Percentiles rank a stretch among this genome's conserved stretches.
phyloP scores from a whole-genome alignment of 2,329 filamentous ascomycete species.

The Trichoderma polysporum region DNA sequence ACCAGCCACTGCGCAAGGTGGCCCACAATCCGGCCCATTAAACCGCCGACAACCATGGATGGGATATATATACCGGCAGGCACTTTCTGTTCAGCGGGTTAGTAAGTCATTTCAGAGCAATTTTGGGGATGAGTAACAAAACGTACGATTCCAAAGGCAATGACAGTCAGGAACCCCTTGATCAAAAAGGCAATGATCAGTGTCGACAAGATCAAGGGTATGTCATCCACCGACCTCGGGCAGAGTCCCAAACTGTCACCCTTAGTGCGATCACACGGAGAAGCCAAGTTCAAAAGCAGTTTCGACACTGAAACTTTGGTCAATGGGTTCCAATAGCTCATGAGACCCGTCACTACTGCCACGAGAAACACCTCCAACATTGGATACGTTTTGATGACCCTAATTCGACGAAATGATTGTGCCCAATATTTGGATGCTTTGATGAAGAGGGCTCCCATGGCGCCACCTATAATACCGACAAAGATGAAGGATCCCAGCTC shows the following conservation, averaged over 20 bases:
- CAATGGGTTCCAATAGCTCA: constrained; percentile 91
- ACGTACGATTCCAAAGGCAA: constrained; percentile 84
- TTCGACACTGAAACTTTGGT: constrained; percentile 89
- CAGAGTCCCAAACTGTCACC: constrained; percentile 74
- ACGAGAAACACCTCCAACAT: constrained; percentile 87
- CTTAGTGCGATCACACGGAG: constrained; percentile 74
- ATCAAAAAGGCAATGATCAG: constrained; percentile 79
- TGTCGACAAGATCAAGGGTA: constrained; percentile 71
- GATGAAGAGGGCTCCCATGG: constrained; percentile 88
- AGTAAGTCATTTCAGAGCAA: not conserved
- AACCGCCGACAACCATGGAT: constrained; percentile 95
- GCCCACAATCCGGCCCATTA: constrained; percentile 85
- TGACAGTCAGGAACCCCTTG: constrained; percentile 82
- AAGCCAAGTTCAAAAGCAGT: constrained; percentile 84
- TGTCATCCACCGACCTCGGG: constrained; percentile 68
- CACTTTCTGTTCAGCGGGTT: constrained; percentile 62
- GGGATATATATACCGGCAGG: constrained; percentile 97
- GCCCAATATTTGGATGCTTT: constrained; percentile 93
- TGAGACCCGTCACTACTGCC: constrained; percentile 76
- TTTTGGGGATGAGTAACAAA: not conserved
- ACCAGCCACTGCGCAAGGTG: constrained; percentile 82
- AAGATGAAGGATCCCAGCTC: constrained; percentile 82
- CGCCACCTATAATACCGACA: constrained; percentile 83
- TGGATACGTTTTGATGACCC: constrained; percentile 77
- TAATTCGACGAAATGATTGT: constrained; percentile 77